A percentile compares a stretch with the other conserved stretches of the same genome.
Evolutionary conservation across 805 yeast species (phyloP).

Genomic region (Starmerella kuoi): DNA sequence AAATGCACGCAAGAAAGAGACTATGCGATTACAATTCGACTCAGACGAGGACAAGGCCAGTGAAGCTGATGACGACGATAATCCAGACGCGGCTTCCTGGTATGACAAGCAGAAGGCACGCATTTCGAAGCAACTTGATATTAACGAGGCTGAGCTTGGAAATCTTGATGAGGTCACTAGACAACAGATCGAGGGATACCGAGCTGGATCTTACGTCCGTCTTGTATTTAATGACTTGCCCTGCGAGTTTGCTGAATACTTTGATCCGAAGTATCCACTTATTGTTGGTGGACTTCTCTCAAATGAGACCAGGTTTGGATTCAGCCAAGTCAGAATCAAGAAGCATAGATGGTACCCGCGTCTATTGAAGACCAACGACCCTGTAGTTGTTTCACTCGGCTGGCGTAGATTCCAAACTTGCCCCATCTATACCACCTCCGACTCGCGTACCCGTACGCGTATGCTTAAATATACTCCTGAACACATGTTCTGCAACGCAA

Average conservation of each 20-base stretch:
- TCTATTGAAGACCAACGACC: slow-evolving; percentile 89
- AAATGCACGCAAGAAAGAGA: slow-evolving; percentile 83
- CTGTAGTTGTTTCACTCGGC: slow-evolving; percentile 82
- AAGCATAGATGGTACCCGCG: slow-evolving; percentile 98
- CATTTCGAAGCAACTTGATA: slow-evolving; percentile 89
- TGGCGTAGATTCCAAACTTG: slow-evolving; percentile 98
- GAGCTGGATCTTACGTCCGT: slow-evolving; percentile 89
- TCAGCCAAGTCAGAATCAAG: slow-evolving; percentile 84
- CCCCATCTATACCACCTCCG: slow-evolving; percentile 91
- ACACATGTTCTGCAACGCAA: slow-evolving; percentile 90
- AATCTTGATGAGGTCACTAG: slow-evolving; percentile 67
- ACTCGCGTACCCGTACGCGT: slow-evolving; percentile 93
- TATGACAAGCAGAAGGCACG: slow-evolving; percentile 93
- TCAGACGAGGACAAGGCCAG: slow-evolving; percentile 58
- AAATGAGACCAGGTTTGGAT: slow-evolving; percentile 87
- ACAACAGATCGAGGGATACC: slow-evolving; percentile 73
- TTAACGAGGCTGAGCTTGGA: slow-evolving; percentile 59
- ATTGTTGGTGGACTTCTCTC: slow-evolving; percentile 82
- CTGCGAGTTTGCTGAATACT: slow-evolving; percentile 77
- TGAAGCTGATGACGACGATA: slow-evolving; percentile 69
- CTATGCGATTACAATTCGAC: slow-evolving; percentile 78
- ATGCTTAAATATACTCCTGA: slow-evolving; percentile 98
- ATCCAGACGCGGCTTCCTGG: slow-evolving; percentile 86
- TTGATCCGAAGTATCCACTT: slow-evolving; percentile 75
- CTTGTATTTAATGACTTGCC: slow-evolving; percentile 73